A percentile compares a stretch with the other conserved stretches of the same genome.
Evolutionary conservation across 2,329 filamentous ascomycete species (phyloP).

Genomic region (Fusarium sp.): DNA sequence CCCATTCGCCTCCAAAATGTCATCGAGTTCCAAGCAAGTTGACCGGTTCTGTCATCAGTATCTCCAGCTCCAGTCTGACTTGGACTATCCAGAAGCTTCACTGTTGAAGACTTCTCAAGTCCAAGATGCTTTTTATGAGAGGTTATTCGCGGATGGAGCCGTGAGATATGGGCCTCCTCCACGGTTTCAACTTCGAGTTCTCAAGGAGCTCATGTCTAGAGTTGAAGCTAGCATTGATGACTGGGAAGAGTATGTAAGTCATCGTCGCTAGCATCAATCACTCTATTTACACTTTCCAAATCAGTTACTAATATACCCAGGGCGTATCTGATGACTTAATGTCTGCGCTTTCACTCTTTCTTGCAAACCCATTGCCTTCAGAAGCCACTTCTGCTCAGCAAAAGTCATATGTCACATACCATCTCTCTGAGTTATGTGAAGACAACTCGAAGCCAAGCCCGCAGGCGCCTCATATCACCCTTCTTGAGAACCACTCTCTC

Average conservation of each 20-base stretch:
- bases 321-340: conserved; percentile 86
- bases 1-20: conserved; percentile 11
- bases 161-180: conserved; percentile 68
- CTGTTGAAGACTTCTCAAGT: conserved; percentile 67
- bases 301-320: conserved; percentile 58
- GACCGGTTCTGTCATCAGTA: conserved; percentile 77
- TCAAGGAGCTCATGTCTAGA: conserved; percentile 76
- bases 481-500: conserved; percentile 74
- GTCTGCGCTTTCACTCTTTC: conserved; percentile 70
- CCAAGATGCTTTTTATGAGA: conserved; percentile 72
- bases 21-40: conserved; percentile 40
- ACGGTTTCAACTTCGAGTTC: conserved; percentile 74
- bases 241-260: conserved; percentile 87
- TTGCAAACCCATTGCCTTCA: conserved; percentile 70
- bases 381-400: conserved; percentile 73
- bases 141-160: conserved; percentile 70
- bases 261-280: background rate
- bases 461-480: conserved; percentile 56
- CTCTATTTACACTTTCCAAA: background rate
- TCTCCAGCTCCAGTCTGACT: conserved; percentile 74
- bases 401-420: conserved; percentile 80
- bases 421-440: conserved; percentile 49
- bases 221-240: conserved; percentile 81
- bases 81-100: conserved; percentile 70
- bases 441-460: conserved; percentile 2